Evolutionary conservation across 352 stramenopile species (phyloP), one percentile per base, ranked within the genome.

Genomic region (Phytophthora cajani): DNA sequence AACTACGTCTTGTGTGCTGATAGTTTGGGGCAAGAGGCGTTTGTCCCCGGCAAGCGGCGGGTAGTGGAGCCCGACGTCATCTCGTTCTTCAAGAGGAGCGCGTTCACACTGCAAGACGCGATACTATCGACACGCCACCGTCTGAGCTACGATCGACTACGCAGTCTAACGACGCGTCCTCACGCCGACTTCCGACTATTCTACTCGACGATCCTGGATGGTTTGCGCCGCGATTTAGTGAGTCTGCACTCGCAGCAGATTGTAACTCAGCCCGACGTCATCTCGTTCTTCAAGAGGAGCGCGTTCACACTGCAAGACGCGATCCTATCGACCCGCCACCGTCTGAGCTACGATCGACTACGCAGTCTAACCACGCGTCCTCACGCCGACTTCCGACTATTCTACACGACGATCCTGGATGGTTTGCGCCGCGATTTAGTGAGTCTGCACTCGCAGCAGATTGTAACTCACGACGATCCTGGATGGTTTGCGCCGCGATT

Each of bases 181-280:
- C 86, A 93, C 16, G 7, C 60, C 0, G 84, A 89, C 19, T 66
- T 89, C 2, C 70, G 73, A 1, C 23, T 63, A 0, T 85, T 82
- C 47, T 87, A 77, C 46, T 59, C 65, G 2, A 77, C 67, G 0
- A 56, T 90, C 32, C 59, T 92, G 9, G 44, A 73, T 14, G 64
- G 87, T 8, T 55, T 91, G n/a, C 79, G 78, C 10, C 77, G 75
- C 0, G 79, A 92, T 6, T 69, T 94, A 7, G 74, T 78, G 5
- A 56, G 64, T 7, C 23, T 93, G 0, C 83, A 94, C 36, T 93
- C 85, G 7, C 81, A 90, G n/a, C n/a, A n/a, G n/a, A n/a, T n/a
- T n/a, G n/a, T n/a, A n/a, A n/a, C n/a, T n/a, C n/a, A 95, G 40
- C n/a, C 21, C 7, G 87, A 90, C 57, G 59, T 91, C 5, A 14